Conservation (phyloP, 495 filamentous ascomycete species). For the Geoglossum glabrum region DNA sequence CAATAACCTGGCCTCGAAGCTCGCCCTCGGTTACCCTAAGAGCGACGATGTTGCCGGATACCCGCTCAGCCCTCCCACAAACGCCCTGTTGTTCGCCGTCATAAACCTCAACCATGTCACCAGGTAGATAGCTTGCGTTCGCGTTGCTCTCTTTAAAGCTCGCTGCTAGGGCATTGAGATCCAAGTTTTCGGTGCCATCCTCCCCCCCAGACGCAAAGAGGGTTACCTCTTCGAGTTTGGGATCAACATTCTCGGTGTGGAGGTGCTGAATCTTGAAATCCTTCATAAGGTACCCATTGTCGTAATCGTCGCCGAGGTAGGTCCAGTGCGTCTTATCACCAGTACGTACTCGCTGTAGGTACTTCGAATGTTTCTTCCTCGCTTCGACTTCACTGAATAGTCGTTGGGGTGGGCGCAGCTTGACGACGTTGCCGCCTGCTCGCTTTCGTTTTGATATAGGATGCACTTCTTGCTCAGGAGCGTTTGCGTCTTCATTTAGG, state of each 20-base stretch:
- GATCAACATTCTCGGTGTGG: constrained; percentile 71
- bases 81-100: constrained; percentile 91
- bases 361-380: constrained; percentile 63
- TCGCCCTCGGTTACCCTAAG: constrained; percentile 71
- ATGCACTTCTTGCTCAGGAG: constrained; percentile 25
- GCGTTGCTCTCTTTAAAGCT: constrained; percentile 62
- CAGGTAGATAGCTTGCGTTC: constrained; percentile 65
- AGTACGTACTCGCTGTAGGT: constrained; percentile 36
- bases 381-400: constrained; percentile 90
- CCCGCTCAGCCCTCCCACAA: constrained; percentile 62
- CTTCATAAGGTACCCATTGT: constrained; percentile 85
- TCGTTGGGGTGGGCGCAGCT: constrained; percentile 59
- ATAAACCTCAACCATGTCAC: constrained; percentile 88
- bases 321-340: constrained; percentile 50
- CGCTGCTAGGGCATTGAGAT: constrained; percentile 71
- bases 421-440: constrained; percentile 14
- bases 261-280: constrained; percentile 78
- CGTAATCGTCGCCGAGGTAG: constrained; percentile 70
- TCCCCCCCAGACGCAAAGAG: constrained; percentile 74
- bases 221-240: constrained; percentile 84
- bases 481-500: constrained; percentile 51
- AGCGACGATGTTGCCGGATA: constrained; percentile 82
- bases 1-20: constrained; percentile 63
- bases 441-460: constrained; percentile 57
- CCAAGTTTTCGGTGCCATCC: constrained; percentile 82